A percentile compares a stretch with the other conserved stretches of the same genome.
Evolutionary conservation across 2,329 filamentous ascomycete genomes (phyloP).

Genomic region (Penicillium vulpinum): DNA sequence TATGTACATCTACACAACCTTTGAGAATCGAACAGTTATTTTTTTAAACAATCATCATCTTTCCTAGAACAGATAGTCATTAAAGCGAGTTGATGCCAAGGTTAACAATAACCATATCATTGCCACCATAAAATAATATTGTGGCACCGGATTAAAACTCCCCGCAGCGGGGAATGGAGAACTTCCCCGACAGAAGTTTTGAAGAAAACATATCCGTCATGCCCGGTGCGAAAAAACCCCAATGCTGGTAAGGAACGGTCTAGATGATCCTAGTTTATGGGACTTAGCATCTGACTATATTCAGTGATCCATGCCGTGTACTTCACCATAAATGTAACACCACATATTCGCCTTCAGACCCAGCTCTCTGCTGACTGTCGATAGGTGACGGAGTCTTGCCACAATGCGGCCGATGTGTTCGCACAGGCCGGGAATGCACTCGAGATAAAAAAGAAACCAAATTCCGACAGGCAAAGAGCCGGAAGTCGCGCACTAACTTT

Average conservation of each 20-base stretch:
- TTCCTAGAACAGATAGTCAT: neutral
- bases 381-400: constrained; percentile 21
- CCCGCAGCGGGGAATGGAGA: constrained; percentile 4
- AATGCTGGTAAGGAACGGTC: constrained; percentile 17
- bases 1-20: neutral
- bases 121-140: neutral
- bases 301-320: constrained; percentile 22
- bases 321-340: constrained; percentile 24
- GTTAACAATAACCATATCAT: neutral
- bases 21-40: neutral
- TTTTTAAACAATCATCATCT: neutral
- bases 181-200: constrained; percentile 2
- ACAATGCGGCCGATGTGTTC: constrained; percentile 21
- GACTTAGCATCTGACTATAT: neutral
- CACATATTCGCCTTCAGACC: neutral
- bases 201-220: constrained; percentile 8
- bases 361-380: neutral
- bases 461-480: constrained; percentile 16
- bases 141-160: neutral
- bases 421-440: constrained; percentile 17
- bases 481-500: constrained; percentile 15
- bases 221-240: constrained; percentile 11
- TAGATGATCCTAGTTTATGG: neutral
- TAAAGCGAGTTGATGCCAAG: neutral
- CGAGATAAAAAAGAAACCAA: constrained; percentile 12